Evolutionary conservation across 1,284 basidiomycete genomes (phyloP).

Genomic region (Mycosarcoma maydis): DNA sequence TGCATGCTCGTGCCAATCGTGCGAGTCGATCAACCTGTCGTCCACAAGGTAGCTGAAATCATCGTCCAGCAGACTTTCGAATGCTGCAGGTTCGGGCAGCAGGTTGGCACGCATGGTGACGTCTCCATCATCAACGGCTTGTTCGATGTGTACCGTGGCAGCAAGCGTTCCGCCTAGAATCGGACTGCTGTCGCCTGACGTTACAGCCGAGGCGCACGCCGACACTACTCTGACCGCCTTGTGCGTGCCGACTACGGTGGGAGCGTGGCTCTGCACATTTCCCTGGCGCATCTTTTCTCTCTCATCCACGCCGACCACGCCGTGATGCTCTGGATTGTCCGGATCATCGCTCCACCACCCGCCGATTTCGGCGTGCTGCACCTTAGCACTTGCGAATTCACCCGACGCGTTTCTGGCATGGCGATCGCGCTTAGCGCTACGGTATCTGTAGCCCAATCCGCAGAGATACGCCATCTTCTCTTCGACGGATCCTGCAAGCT

Average conservation of each 20-base stretch:
- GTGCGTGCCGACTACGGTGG: neutral
- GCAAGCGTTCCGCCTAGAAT: constrained; percentile 13
- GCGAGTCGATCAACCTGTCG: neutral
- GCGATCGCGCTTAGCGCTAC: neutral
- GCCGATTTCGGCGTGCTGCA: neutral
- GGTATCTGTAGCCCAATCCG: constrained; percentile 33
- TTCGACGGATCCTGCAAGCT: constrained; percentile 13
- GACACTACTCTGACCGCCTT: constrained; percentile 20
- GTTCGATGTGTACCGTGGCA: neutral
- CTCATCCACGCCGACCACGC: no score
- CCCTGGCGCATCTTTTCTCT: constrained; percentile 9
- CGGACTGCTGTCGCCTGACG: constrained; percentile 13
- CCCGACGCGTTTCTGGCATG: constrained; percentile 12
- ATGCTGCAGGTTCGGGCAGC: neutral
- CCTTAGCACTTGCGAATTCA: neutral
- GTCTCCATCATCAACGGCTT: constrained; percentile 2
- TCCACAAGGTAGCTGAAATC: constrained; percentile 39
- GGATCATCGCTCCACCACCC: constrained; percentile 15
- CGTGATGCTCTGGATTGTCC: no score
- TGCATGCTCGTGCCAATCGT: neutral
- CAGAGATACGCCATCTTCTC: constrained; percentile 47
- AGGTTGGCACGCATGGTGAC: constrained; percentile 5
- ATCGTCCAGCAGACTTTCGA: constrained; percentile 4
- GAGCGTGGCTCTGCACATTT: constrained; percentile 5
- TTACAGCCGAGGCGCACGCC: constrained; percentile 13